Evolutionary conservation across 129 eudicot genomes (phyloP).

Genomic region (Saposhnikovia divaricata): DNA sequence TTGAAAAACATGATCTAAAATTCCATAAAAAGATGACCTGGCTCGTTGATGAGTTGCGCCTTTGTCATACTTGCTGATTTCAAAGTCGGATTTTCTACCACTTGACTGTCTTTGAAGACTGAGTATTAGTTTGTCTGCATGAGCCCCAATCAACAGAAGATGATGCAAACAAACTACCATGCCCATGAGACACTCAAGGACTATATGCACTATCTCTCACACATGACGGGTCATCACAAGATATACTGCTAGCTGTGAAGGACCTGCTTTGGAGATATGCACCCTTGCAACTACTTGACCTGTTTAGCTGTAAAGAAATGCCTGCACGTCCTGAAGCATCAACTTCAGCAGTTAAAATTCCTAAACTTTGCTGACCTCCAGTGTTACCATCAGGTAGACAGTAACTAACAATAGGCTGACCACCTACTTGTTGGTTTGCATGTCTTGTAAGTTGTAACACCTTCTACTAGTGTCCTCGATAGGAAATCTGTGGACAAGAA

Average conservation of each 20-base stretch:
- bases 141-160: slow-evolving; percentile 71
- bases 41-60: slow-evolving; percentile 46
- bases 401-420: no score
- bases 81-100: slow-evolving; percentile 50
- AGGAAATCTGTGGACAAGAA: no score
- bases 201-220: slow-evolving; percentile 56
- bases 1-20: slow-evolving; percentile 45
- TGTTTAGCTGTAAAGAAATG: slow-evolving; percentile 52
- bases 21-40: slow-evolving; percentile 59
- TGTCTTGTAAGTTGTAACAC: no score
- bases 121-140: slow-evolving; percentile 32
- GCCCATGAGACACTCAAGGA: slow-evolving; percentile 63
- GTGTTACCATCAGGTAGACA: no score
- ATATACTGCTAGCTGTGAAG: slow-evolving; percentile 55
- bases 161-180: slow-evolving; percentile 64
- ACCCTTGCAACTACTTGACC: slow-evolving; percentile 58
- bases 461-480: no score
- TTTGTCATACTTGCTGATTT: slow-evolving; percentile 39
- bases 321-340: slow-evolving; percentile 48
- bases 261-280: slow-evolving; percentile 45
- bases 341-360: neutral
- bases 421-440: no score
- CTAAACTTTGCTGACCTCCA: no score
- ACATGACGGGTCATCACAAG: slow-evolving; percentile 66
- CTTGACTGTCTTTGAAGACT: slow-evolving; percentile 58